A percentile compares a stretch with the other conserved stretches of the same genome.
These are phyloP conservation scores for Chytridium lagenaria DNA, from an alignment of 371 early-diverging fungal genomes.

Conservation along the genomic window DNA sequence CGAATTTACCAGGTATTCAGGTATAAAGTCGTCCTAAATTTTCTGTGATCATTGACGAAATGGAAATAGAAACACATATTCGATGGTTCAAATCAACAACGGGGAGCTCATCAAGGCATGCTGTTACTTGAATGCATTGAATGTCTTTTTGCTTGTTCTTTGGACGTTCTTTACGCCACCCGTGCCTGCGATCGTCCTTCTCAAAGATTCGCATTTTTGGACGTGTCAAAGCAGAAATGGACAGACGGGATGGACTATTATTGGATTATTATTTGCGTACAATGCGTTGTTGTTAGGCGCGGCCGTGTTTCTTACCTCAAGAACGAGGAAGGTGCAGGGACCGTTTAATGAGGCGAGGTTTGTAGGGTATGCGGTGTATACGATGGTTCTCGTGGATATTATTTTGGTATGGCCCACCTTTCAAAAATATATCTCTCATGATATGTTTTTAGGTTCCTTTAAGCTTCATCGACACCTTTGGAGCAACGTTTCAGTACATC, in stretches of 20 bases:
- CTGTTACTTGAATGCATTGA: not conserved
- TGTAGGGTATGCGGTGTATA: conserved; percentile 11
- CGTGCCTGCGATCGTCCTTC: not conserved
- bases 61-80: not conserved
- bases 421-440: not conserved
- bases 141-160: not conserved
- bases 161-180: conserved; percentile 18
- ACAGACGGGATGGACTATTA: not conserved
- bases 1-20: conserved; percentile 14
- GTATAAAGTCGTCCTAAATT: not conserved
- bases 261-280: not conserved
- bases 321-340: not conserved
- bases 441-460: not conserved
- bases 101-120: not conserved
- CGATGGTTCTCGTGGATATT: not conserved
- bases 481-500: conserved; percentile 5
- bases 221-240: conserved; percentile 2
- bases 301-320: not conserved
- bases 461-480: conserved; percentile 1
- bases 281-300: not conserved
- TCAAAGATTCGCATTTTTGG: conserved; percentile 12
- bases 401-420: conserved; percentile 17
- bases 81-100: not conserved
- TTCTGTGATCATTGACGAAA: not conserved
- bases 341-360: not conserved